These are phyloP conservation scores for Fabrea salina DNA, from an alignment of 169 alveolate species.

Conservation along the genomic window DNA sequence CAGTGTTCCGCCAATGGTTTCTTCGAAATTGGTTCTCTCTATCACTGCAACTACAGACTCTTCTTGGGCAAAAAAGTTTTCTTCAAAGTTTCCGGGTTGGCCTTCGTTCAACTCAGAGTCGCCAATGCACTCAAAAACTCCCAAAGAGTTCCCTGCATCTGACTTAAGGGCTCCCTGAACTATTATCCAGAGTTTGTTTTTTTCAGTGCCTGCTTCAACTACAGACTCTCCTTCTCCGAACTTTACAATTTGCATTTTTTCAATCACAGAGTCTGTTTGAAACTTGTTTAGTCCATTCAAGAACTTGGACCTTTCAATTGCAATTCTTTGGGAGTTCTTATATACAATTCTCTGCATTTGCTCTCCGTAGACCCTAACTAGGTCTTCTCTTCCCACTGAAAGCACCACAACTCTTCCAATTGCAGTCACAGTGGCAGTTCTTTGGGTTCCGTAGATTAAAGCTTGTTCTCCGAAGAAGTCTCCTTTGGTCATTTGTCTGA, in stretches of 20 bases:
- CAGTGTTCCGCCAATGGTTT: not conserved
- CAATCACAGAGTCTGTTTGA: not conserved
- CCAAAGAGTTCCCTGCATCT: not conserved
- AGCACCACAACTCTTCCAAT: conserved; percentile 40
- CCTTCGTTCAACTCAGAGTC: not conserved
- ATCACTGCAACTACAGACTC: not conserved
- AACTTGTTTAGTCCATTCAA: not conserved
- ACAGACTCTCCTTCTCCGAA: not conserved
- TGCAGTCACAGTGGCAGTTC: conserved; percentile 84
- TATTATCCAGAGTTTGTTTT: conserved; percentile 7
- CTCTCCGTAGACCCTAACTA: conserved; percentile 50
- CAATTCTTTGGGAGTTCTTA: conserved; percentile 14
- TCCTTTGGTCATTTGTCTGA: conserved; percentile 42
- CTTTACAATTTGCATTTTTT: not conserved
- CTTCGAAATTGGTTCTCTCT: not conserved
- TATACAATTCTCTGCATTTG: conserved; percentile 16
- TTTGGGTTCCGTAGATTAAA: conserved; percentile 70
- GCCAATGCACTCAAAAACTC: not conserved
- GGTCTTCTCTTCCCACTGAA: conserved; percentile 45
- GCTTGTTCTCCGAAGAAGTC: conserved; percentile 78
- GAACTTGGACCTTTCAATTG: conserved; percentile 6
- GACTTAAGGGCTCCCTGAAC: conserved; percentile 38
- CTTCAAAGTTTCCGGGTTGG: not conserved
- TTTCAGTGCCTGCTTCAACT: not conserved
- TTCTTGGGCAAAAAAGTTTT: not conserved